Percentiles rank a stretch among this genome's conserved stretches.
Conservation (phyloP, 768 basidiomycete species). For the Lactarius tabidus region DNA sequence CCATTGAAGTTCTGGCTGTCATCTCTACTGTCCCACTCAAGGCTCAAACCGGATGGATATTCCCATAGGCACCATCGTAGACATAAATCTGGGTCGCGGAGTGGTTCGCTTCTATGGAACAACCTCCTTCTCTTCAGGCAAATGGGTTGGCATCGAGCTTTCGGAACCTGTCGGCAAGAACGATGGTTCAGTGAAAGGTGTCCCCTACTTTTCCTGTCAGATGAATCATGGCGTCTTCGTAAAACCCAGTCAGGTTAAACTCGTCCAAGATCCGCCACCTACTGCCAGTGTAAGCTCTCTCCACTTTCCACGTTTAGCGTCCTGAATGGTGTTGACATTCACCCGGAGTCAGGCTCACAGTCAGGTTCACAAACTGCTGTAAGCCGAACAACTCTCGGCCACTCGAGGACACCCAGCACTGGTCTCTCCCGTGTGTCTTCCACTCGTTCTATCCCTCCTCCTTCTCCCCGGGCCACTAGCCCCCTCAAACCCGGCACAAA, state of each 20-base stretch:
- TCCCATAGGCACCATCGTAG: constrained; percentile 69
- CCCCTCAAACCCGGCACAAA: constrained; percentile 19
- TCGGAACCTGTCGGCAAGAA: constrained; percentile 88
- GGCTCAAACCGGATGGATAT: constrained; percentile 36
- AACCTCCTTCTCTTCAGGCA: constrained; percentile 81
- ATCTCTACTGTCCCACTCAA: not conserved
- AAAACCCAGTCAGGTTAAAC: constrained; percentile 76
- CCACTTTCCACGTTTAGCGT: not conserved
- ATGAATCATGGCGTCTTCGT: constrained; percentile 84
- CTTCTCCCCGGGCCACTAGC: constrained; percentile 22
- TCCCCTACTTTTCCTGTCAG: constrained; percentile 78
- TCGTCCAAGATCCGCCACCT: constrained; percentile 31
- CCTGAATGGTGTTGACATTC: constrained; percentile 1
- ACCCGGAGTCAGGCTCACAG: constrained; percentile 13
- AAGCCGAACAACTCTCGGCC: constrained; percentile 8
- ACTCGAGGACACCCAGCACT: constrained; percentile 19
- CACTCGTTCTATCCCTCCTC: constrained; percentile 19
- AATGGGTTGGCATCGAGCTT: constrained; percentile 95
- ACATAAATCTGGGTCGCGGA: constrained; percentile 76
- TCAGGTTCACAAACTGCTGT: constrained; percentile 6
- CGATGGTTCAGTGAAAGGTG: constrained; percentile 81
- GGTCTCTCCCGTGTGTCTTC: constrained; percentile 19
- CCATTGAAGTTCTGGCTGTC: too few relatives aligned
- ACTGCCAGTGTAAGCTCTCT: constrained; percentile 4
- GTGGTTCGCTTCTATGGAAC: constrained; percentile 81